A percentile compares a stretch with the other conserved stretches of the same genome.
Evolutionary conservation across 169 alveolate genomes (phyloP).

Genomic region (Perkinsus olseni): DNA sequence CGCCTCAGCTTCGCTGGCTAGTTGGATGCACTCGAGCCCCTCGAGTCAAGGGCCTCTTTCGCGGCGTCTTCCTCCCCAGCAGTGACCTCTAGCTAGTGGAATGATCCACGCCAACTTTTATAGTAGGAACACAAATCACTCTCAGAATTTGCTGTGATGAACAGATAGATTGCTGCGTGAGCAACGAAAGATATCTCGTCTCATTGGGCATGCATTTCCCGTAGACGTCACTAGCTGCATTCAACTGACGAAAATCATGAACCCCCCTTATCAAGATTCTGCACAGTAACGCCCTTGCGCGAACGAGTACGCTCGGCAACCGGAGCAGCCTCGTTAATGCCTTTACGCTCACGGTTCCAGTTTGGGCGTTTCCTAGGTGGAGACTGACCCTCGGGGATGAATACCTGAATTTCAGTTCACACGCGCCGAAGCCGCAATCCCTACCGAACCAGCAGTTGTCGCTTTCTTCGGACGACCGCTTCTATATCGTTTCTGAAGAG

Average conservation of each 20-base stretch:
- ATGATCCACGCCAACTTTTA: no score
- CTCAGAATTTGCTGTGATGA: no score
- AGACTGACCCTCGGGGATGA: background rate
- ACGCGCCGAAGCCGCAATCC: background rate
- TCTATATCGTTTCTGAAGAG: background rate
- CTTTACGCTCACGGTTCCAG: background rate
- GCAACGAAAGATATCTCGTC: background rate
- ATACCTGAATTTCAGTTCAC: background rate
- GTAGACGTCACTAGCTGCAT: background rate
- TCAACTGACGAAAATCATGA: background rate
- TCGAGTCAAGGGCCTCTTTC: no score
- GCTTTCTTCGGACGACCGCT: background rate
- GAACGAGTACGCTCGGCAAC: background rate
- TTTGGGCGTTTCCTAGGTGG: background rate
- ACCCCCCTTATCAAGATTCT: background rate
- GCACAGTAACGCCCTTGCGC: background rate
- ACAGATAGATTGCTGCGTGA: background rate
- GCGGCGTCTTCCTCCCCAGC: no score
- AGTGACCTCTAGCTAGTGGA: no score
- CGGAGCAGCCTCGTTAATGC: background rate
- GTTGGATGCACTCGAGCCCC: no score
- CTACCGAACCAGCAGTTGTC: background rate
- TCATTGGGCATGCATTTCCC: no score
- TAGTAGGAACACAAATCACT: no score
- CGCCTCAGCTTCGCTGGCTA: no score